These are phyloP conservation scores for Exserohilum turcica DNA, from an alignment of 2,329 filamentous ascomycete genomes.

Conservation along the genomic window DNA sequence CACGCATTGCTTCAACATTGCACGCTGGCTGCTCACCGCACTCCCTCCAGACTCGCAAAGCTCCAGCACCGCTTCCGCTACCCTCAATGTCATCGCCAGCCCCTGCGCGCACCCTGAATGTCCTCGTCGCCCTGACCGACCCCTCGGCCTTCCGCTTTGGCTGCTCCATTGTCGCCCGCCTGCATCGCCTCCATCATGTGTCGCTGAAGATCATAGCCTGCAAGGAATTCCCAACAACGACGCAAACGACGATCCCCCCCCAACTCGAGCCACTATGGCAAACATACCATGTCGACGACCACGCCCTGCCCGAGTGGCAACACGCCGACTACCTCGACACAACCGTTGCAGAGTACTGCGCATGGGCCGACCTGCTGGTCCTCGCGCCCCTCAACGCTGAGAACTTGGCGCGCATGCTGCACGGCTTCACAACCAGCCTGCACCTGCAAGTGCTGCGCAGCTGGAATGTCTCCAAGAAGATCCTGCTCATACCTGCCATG, in stretches of 20 bases:
- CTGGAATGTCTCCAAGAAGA: conserved; percentile 86
- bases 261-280: conserved; percentile 40
- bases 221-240: conserved; percentile 30
- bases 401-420: conserved; percentile 83
- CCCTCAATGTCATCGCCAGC: conserved; percentile 28
- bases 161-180: conserved; percentile 67
- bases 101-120: conserved; percentile 43
- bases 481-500: conserved; percentile 87
- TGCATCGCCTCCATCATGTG: conserved; percentile 71
- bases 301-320: conserved; percentile 28
- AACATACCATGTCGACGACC: conserved; percentile 31
- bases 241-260: conserved; percentile 28
- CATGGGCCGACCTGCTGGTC: conserved; percentile 87
- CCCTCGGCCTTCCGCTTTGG: conserved; percentile 68
- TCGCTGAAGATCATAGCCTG: conserved; percentile 46
- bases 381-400: conserved; percentile 85
- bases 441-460: conserved; percentile 80
- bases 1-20: not conserved
- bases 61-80: conserved; percentile 8
- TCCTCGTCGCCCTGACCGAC: conserved; percentile 70
- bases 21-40: conserved; percentile 2
- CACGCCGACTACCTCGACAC: conserved; percentile 48
- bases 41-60: conserved; percentile 9
- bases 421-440: conserved; percentile 79
- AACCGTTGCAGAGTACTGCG: conserved; percentile 71